A percentile compares a stretch with the other conserved stretches of the same genome.
These are phyloP conservation scores for Boletellus ananas DNA, from an alignment of 768 basidiomycete genomes.

Conservation along the genomic window DNA sequence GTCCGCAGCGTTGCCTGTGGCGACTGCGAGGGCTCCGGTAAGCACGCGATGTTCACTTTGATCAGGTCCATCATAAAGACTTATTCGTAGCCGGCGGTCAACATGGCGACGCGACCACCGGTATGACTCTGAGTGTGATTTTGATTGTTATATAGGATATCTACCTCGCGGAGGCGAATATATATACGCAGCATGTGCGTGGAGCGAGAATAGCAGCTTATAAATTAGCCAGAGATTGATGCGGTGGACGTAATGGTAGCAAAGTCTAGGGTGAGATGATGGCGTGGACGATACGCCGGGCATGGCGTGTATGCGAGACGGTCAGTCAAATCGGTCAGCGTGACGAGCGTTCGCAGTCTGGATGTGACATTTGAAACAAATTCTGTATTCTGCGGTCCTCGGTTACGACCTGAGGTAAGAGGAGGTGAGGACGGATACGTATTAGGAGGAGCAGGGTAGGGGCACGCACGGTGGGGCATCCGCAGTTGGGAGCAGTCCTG, in stretches of 20 bases:
- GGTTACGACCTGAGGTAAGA: slow-evolving; percentile 27
- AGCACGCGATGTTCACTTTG: slow-evolving; percentile 3
- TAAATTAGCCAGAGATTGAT: slow-evolving; percentile 17
- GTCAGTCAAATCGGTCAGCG: slow-evolving; percentile 6
- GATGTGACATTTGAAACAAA: slow-evolving; percentile 32
- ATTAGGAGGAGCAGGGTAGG: slow-evolving; percentile 6
- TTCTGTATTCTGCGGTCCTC: slow-evolving; percentile 36
- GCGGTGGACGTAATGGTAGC: slow-evolving; percentile 5
- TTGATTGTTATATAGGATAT: slow-evolving; percentile 2
- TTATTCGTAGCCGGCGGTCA: slow-evolving; percentile 20
- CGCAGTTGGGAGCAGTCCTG: slow-evolving; percentile 34
- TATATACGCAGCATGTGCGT: slow-evolving; percentile 16
- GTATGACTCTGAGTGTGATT: not conserved
- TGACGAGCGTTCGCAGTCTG: slow-evolving; percentile 28
- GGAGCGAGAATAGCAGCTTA: slow-evolving; percentile 5
- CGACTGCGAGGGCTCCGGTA: slow-evolving; percentile 14
- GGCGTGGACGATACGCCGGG: not conserved
- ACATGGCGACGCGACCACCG: slow-evolving; percentile 19
- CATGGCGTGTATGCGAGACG: not conserved
- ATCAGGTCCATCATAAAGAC: not conserved
- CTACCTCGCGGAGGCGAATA: slow-evolving; percentile 6
- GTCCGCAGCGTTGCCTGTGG: not conserved
- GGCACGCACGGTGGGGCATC: slow-evolving; percentile 26
- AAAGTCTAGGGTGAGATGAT: slow-evolving; percentile 13
- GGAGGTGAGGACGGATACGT: slow-evolving; percentile 2